Evolutionary conservation across 768 basidiomycete species (phyloP).

Genomic region (Tulasnella sp.): DNA sequence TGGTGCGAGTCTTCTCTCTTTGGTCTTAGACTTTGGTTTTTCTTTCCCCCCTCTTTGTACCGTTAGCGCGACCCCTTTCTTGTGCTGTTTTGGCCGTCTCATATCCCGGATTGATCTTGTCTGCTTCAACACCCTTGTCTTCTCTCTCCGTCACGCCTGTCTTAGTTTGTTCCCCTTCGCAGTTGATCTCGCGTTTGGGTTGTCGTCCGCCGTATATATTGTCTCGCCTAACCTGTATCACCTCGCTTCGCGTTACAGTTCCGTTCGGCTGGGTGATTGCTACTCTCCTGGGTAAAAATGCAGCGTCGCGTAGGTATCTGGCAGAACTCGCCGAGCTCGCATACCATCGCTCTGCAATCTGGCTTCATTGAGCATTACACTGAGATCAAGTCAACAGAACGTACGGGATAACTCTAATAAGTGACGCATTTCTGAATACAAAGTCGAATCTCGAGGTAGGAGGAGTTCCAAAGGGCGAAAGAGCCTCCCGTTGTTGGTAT

Average conservation of each 20-base stretch:
- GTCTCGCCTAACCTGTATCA: neutral
- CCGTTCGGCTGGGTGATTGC: neutral
- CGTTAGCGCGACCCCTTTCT: neutral
- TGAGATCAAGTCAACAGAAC: neutral
- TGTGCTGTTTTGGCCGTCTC: neutral
- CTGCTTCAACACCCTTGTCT: neutral
- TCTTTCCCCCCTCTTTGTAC: neutral
- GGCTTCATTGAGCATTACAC: neutral
- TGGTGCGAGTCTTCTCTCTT: neutral
- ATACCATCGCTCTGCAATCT: neutral
- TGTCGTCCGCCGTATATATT: neutral
- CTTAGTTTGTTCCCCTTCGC: neutral
- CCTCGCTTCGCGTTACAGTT: neutral
- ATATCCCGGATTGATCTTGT: neutral
- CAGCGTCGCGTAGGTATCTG: neutral
- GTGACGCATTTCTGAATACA: too few species aligned
- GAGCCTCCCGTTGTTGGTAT: too few species aligned
- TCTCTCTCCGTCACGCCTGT: too few species aligned
- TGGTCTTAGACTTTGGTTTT: neutral
- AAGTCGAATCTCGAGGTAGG: too few species aligned
- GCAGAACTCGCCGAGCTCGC: neutral
- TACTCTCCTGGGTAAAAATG: neutral
- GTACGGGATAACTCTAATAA: neutral
- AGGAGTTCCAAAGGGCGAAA: too few species aligned
- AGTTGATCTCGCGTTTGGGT: neutral